A percentile compares a stretch with the other conserved stretches of the same genome.
These are phyloP conservation scores for Nissolia schottii DNA, from an alignment of 306 rosid species.

Conservation along the genomic window DNA sequence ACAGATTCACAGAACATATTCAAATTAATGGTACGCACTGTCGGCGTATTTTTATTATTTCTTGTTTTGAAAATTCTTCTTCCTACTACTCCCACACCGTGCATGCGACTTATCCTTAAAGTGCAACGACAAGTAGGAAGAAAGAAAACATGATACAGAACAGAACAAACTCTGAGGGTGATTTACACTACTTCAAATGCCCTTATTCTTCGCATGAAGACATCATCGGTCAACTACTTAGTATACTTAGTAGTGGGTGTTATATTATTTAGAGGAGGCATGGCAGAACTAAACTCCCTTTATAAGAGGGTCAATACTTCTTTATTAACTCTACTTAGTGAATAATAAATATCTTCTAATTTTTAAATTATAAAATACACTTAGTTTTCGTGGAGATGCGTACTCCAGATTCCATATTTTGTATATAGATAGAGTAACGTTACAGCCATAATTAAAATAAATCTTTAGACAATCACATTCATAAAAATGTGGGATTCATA, in stretches of 20 bases:
- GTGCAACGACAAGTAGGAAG: not conserved
- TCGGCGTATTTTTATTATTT: conserved; percentile 25
- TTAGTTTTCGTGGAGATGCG: no score
- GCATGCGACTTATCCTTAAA: conserved; percentile 9
- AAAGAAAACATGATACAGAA: not conserved
- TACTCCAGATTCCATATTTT: no score
- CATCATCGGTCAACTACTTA: conserved; percentile 24
- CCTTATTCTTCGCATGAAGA: not conserved
- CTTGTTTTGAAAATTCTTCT: conserved; percentile 26
- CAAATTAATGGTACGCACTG: conserved; percentile 24
- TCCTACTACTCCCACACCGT: conserved; percentile 32
- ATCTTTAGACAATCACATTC: no score
- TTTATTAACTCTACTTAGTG: no score
- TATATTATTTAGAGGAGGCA: no score
- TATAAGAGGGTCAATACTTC: no score
- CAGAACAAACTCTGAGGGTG: not conserved
- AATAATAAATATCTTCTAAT: no score
- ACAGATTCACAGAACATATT: conserved; percentile 6
- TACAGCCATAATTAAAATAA: no score
- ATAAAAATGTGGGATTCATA: no score
- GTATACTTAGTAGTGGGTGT: not conserved
- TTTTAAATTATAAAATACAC: no score
- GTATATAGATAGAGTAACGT: no score
- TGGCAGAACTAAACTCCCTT: no score
- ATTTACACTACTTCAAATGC: not conserved